Percentiles rank a stretch among this genome's conserved stretches.
Conservation (phyloP, 495 filamentous ascomycete genomes). For the Penicillium waksmanii region DNA sequence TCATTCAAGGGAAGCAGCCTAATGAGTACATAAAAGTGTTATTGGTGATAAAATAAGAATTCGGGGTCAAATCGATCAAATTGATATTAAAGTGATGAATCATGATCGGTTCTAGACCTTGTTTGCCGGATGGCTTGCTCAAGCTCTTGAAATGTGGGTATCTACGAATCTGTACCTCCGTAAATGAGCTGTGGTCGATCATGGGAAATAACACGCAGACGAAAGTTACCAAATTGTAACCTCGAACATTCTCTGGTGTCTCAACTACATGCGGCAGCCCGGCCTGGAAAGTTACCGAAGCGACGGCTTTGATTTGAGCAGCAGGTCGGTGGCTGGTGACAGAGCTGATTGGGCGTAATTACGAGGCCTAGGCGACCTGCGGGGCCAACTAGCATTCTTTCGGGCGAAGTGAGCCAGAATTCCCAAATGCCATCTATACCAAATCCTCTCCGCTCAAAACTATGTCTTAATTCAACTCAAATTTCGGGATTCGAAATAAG, state of each 20-base stretch:
- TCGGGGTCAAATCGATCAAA: background rate
- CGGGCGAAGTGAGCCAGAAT: background rate
- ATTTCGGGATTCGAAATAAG: background rate
- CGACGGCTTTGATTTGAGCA: background rate
- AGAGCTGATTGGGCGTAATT: background rate
- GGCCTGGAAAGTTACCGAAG: background rate
- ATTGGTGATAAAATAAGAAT: background rate
- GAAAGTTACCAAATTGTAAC: background rate
- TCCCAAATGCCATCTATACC: background rate
- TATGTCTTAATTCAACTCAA: background rate
- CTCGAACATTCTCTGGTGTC: background rate
- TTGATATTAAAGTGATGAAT: background rate
- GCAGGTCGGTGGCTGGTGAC: background rate
- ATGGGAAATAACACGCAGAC: background rate
- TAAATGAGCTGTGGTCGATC: background rate
- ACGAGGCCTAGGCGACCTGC: background rate
- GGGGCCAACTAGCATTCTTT: background rate
- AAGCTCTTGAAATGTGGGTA: background rate
- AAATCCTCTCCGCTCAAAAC: too few relatives aligned
- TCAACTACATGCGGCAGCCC: background rate
- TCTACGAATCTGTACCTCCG: background rate
- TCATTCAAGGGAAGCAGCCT: too few relatives aligned
- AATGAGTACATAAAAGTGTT: background rate
- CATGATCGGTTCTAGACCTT: background rate
- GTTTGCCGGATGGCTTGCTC: background rate